phyloP scores from a whole-genome alignment of 768 basidiomycete species.

The Candolleomyces aberdarensis region DNA sequence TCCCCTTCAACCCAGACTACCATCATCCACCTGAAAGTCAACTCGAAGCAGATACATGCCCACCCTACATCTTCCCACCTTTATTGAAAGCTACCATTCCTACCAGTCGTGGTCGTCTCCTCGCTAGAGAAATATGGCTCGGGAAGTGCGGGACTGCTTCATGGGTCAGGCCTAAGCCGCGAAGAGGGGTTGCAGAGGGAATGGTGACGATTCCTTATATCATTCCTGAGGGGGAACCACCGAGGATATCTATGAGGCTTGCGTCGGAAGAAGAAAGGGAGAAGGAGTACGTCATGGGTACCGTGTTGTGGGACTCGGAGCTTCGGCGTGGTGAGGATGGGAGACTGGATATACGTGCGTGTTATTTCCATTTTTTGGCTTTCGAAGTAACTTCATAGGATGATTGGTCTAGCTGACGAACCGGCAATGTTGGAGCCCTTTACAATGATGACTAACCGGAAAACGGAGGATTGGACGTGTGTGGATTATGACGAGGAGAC shows the following conservation, averaged over 20 bases:
- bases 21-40: not conserved
- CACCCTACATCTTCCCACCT: constrained; percentile 51
- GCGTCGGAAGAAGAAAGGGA: not conserved
- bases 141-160: constrained; percentile 56
- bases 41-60: not conserved
- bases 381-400: not conserved
- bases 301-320: not conserved
- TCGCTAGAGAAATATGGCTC: constrained; percentile 51
- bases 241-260: not conserved
- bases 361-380: not conserved
- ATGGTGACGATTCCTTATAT: not conserved
- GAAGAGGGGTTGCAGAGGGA: not conserved
- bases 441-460: not conserved
- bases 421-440: not conserved
- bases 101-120: constrained; percentile 48
- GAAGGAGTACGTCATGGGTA: not conserved
- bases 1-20: constrained; percentile 36
- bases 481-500: not conserved
- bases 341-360: not conserved
- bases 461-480: not conserved
- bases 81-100: constrained; percentile 28
- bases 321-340: not conserved
- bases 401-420: not conserved
- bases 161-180: constrained; percentile 51
- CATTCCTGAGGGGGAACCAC: not conserved